These are phyloP conservation scores for Hanseniaspora clermontiae DNA, from an alignment of 805 yeast species.

Conservation along the genomic window DNA sequence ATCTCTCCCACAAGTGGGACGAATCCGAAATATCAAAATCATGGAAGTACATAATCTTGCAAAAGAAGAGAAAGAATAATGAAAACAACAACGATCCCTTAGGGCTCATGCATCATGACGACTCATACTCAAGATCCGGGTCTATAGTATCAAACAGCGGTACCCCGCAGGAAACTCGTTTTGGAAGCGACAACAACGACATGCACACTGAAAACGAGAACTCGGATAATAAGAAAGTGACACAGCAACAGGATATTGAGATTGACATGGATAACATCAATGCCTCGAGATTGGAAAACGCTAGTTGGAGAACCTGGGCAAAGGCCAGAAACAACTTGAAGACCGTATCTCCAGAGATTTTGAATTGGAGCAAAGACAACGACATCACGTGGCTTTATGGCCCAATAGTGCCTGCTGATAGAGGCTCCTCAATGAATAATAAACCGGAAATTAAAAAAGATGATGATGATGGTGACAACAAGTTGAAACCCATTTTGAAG, in stretches of 20 bases:
- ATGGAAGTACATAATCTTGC: constrained; percentile 82
- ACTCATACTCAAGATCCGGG: constrained; percentile 6
- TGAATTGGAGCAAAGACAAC: constrained; percentile 93
- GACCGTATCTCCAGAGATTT: constrained; percentile 80
- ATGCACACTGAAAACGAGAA: neutral
- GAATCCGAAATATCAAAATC: constrained; percentile 85
- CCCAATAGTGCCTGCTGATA: constrained; percentile 36
- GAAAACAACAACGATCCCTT: constrained; percentile 4
- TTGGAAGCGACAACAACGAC: neutral
- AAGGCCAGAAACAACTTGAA: constrained; percentile 64
- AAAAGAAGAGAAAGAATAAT: constrained; percentile 39
- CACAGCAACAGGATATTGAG: constrained; percentile 8
- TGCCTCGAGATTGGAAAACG: constrained; percentile 71
- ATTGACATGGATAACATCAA: constrained; percentile 52
- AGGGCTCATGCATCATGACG: constrained; percentile 4
- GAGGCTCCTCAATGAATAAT: constrained; percentile 14
- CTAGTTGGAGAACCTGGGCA: constrained; percentile 98
- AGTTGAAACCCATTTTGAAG: constrained; percentile 73
- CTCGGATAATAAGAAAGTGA: neutral
- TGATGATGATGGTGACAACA: constrained; percentile 17
- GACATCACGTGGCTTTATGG: constrained; percentile 99
- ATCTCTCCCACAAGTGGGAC: constrained; percentile 90
- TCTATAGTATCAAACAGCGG: neutral
- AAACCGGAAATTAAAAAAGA: constrained; percentile 24
- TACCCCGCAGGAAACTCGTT: neutral